Base-by-base conservation (phyloP, 1,284 basidiomycete genomes). In the Moesziomyces sp. region DNA sequence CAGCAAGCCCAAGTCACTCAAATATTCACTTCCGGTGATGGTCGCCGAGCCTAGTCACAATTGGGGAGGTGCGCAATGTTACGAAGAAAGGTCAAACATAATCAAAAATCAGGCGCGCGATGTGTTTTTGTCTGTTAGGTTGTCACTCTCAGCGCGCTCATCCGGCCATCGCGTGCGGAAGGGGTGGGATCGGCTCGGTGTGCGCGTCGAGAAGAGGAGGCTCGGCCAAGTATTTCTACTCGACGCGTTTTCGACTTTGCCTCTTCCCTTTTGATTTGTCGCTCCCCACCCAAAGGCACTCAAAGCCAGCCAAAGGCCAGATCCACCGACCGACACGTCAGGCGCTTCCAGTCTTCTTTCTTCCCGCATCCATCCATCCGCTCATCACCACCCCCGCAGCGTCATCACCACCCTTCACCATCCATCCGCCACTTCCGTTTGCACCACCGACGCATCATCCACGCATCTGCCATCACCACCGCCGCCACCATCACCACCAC, bases 201-300 rank as follows among this genome's bases (percentile, higher is more conserved):
- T 5, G 38, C 38, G 38, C 38, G 38, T 40, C 28, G 50, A 50
- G 49, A n/a, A 44, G 14, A 44, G 14, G 24, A 14, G 28, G 28
- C 21, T 48, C 44, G 43, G 46, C 35, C n/a, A 40, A 47, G 66
- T 69, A 69, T 69, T 51, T 62, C 43, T 62, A 58, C 54, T 53
- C 56, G 60, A 69, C 66, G 66, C 66, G 66, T 69, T 69, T 55
- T 5, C 33, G 42, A 54, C 5, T 26, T 52, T 51, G 48, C 23
- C 38, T 49, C 59, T 69, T 63, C 48, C 66, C 60, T 70, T 48
- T 54, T 38, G 48, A 70, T 58, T 70, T 63, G 46, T 57, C 58
- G 46, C 50, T 60, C 46, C 48, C 23, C 46, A 38, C 46, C 35
- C 30, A 33, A 10, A 10, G 26, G 6, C 6, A 21, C 21, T 21